These are phyloP conservation scores for Ramaria sp. DNA, from an alignment of 768 basidiomycete species.

Conservation along the genomic window DNA sequence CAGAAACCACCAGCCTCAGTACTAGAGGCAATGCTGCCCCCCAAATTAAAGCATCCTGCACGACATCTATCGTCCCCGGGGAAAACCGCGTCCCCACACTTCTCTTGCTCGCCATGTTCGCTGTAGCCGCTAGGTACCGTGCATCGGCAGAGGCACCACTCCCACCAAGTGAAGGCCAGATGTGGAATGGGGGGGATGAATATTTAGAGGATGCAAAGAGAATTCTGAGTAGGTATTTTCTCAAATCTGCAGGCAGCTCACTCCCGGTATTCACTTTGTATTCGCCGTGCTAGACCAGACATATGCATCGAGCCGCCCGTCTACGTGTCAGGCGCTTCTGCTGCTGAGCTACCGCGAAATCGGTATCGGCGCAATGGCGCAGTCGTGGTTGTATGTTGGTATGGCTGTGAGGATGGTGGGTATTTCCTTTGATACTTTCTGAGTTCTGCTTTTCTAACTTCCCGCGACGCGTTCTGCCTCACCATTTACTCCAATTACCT, in stretches of 20 bases:
- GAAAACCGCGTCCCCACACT: slow-evolving; percentile 37
- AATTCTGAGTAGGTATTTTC: slow-evolving; percentile 14
- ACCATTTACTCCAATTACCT: too few species aligned
- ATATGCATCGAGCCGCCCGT: slow-evolving; percentile 18
- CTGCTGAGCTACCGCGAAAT: slow-evolving; percentile 24
- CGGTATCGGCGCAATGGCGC: slow-evolving; percentile 22
- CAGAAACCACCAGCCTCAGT: not conserved
- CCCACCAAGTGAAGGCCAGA: slow-evolving; percentile 9
- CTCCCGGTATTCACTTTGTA: not conserved
- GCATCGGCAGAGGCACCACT: slow-evolving; percentile 23
- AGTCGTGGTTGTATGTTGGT: slow-evolving; percentile 22
- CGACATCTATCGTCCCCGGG: not conserved
- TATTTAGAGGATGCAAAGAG: slow-evolving; percentile 15
- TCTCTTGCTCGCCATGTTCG: slow-evolving; percentile 74
- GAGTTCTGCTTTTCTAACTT: not conserved
- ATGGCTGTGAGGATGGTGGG: slow-evolving; percentile 9
- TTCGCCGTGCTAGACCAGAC: slow-evolving; percentile 13
- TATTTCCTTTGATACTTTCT: not conserved
- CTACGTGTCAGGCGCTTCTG: slow-evolving; percentile 23
- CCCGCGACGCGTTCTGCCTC: too few species aligned
- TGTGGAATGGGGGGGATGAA: slow-evolving; percentile 17
- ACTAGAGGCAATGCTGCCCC: too few species aligned
- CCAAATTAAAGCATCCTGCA: not conserved
- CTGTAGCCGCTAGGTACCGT: slow-evolving; percentile 68
- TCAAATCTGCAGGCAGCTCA: not conserved